Base-by-base conservation (phyloP, 805 yeast species). In the Clavispora asparagi region DNA sequence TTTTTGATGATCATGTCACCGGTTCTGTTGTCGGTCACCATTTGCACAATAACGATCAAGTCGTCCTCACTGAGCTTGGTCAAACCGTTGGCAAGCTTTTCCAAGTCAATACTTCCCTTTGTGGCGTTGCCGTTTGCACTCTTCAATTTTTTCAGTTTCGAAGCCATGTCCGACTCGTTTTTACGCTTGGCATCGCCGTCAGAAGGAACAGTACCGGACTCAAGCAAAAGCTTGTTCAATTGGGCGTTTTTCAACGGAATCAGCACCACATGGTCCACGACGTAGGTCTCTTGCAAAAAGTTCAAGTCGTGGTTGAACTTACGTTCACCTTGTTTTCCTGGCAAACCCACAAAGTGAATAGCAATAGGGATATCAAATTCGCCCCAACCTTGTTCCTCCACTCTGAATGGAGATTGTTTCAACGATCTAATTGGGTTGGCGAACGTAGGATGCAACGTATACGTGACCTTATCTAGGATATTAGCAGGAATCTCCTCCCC, bases 351-450 rank as follows among this genome's bases (percentile, higher is more conserved):
- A 39, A 87, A 70, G 50, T 85, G 85, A 38, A 91, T 72, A 30
- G 86, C 76, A 50, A 94, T 83, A 33, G 87, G 87, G 62, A 94
- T 77, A 61, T 91, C 97, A 60, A 92, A 92, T 55, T 92, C 98
- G 64, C 98, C 99, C 98, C 99, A 92, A 43, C 99, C 99, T 70
- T 88, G 84, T 65, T 92, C 99, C 59, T 82, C 87, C 47, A 92
- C 85, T 60, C 70, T 78, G 69, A 91, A 92, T 10, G 99, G 99
- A 9, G 86, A 79, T 59, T 83, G 83, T 60, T 86, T 87, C 61
- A 89, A 64, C 11, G 85, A 74, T 63, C 97, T 79, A 52, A 79
- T 83, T 10, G 98, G 98, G 64, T 90, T 90, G 42, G 81, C 81
- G 69, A 92, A 92, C 9, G 98, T 94, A 42, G 97, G 98, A 71